A percentile compares a stretch with the other conserved stretches of the same genome.
phyloP scores from a whole-genome alignment of 2,329 filamentous ascomycete species.

The Aspergillus novoparasiticus region DNA sequence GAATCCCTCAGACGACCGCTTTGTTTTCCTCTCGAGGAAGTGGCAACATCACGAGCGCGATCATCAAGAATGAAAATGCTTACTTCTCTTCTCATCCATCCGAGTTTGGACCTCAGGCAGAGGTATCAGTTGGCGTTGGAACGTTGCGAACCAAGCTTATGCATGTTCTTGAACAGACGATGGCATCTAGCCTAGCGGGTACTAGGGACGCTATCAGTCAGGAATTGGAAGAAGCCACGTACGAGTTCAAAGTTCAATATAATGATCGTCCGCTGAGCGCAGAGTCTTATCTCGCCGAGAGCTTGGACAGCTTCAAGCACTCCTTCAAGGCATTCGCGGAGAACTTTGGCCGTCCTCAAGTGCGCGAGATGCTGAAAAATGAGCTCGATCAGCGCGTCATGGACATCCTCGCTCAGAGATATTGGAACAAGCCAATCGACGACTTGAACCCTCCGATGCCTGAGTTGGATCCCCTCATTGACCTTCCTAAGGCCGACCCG shows the following conservation, averaged over 20 bases:
- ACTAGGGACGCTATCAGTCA: conserved; percentile 92
- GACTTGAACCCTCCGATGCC: conserved; percentile 69
- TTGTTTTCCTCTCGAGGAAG: conserved; percentile 85
- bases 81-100: conserved; percentile 83
- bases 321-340: conserved; percentile 94
- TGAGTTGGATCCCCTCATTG: conserved; percentile 72
- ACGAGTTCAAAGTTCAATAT: conserved; percentile 99
- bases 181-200: conserved; percentile 86
- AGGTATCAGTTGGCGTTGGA: conserved; percentile 77
- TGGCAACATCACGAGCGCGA: conserved; percentile 76
- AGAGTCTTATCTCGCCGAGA: conserved; percentile 95
- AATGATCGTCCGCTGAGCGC: conserved; percentile 94
- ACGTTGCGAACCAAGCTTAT: conserved; percentile 94
- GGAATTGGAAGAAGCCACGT: conserved; percentile 93
- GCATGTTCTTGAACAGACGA: conserved; percentile 94
- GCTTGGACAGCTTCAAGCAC: conserved; percentile 94
- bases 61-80: conserved; percentile 82
- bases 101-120: conserved; percentile 74
- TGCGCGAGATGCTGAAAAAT: conserved; percentile 84
- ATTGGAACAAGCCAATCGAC: conserved; percentile 96
- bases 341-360: conserved; percentile 83
- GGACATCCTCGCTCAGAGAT: conserved; percentile 86
- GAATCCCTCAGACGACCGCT: conserved; percentile 66
- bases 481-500: conserved; percentile 81
- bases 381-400: conserved; percentile 94